phyloP scores from a whole-genome alignment of 306 rosid species.

The Cercis canadensis region DNA sequence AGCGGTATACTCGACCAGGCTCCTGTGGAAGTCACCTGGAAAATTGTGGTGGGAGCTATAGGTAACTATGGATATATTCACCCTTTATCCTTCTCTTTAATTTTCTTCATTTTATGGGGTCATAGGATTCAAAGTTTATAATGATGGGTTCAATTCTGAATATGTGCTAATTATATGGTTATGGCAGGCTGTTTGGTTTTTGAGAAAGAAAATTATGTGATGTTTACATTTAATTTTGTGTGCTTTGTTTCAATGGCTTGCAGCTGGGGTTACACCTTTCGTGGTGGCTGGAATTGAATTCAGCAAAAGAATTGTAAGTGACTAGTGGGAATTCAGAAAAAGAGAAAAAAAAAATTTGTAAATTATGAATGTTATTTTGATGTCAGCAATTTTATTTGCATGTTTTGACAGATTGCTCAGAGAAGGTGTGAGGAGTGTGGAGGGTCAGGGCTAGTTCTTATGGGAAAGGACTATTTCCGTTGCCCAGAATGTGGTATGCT shows the following conservation, averaged over 20 bases:
- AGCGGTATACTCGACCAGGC: slow-evolving; percentile 31
- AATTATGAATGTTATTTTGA: neutral
- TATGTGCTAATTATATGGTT: too few relatives aligned
- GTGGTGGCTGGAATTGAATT: slow-evolving; percentile 94
- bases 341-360: neutral
- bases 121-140: too few relatives aligned
- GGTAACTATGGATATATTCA: slow-evolving; percentile 29
- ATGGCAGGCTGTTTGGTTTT: neutral
- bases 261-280: slow-evolving; percentile 87
- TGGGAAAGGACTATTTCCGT: slow-evolving; percentile 59
- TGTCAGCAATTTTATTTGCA: neutral
- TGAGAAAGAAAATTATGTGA: neutral
- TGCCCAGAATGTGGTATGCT: slow-evolving; percentile 86
- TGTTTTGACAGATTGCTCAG: slow-evolving; percentile 65
- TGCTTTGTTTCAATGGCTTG: slow-evolving; percentile 26
- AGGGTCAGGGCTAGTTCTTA: slow-evolving; percentile 85
- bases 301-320: slow-evolving; percentile 87
- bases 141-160: too few relatives aligned
- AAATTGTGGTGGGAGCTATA: slow-evolving; percentile 49
- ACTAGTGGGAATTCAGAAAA: neutral
- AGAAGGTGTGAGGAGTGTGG: slow-evolving; percentile 72
- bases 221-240: neutral
- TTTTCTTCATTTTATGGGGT: neutral
- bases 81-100: neutral
- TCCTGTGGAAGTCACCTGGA: slow-evolving; percentile 47